phyloP scores from a whole-genome alignment of 2,329 filamentous ascomycete genomes.

The Aspergillus floridensis region DNA sequence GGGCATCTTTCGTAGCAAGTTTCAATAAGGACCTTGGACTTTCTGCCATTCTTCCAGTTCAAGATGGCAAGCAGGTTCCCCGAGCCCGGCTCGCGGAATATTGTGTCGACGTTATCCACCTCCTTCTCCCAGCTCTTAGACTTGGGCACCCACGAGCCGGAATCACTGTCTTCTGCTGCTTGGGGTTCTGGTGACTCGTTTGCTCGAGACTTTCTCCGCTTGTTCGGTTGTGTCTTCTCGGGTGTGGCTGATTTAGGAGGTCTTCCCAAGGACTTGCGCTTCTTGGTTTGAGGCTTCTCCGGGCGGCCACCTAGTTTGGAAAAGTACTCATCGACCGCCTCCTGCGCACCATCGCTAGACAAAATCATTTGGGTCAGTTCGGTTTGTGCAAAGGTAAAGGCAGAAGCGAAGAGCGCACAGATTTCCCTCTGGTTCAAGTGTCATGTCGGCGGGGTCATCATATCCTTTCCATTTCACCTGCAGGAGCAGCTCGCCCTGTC shows the following conservation, averaged over 20 bases:
- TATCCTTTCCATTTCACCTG: slow-evolving; percentile 51
- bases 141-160: slow-evolving; percentile 40
- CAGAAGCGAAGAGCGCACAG: slow-evolving; percentile 29
- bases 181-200: slow-evolving; percentile 2
- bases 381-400: no score
- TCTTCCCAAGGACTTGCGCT: slow-evolving; percentile 36
- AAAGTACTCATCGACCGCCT: slow-evolving; percentile 43
- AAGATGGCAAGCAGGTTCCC: slow-evolving; percentile 40
- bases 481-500: slow-evolving; percentile 39
- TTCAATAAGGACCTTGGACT: slow-evolving; percentile 41
- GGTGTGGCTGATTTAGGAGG: slow-evolving; percentile 25
- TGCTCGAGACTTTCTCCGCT: slow-evolving; percentile 26
- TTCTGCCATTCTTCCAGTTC: slow-evolving; percentile 46
- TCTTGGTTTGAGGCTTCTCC: slow-evolving; percentile 27
- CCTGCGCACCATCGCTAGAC: slow-evolving; percentile 39
- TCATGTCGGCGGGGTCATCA: slow-evolving; percentile 42
- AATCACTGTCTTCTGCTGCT: not conserved
- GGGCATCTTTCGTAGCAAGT: slow-evolving; percentile 46
- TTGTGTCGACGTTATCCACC: slow-evolving; percentile 44
- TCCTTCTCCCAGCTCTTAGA: slow-evolving; percentile 44
- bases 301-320: slow-evolving; percentile 43
- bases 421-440: slow-evolving; percentile 47
- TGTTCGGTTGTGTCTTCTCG: slow-evolving; percentile 27
- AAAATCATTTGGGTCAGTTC: slow-evolving; percentile 17
- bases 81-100: slow-evolving; percentile 37